Base-by-base conservation (phyloP, 2,329 filamentous ascomycete species). In the Talaromyces sp. region DNA sequence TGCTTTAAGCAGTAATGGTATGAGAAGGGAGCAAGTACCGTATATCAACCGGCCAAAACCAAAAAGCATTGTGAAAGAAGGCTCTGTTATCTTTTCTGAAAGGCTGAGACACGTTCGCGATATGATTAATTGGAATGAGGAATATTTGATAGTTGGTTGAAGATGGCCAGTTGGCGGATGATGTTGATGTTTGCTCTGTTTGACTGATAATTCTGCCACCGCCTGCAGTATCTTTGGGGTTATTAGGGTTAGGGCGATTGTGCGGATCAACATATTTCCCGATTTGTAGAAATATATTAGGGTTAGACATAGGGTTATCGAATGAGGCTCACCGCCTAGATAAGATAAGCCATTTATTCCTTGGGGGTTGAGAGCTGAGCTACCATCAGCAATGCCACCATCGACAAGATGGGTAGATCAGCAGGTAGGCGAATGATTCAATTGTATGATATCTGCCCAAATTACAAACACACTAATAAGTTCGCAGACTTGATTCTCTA, bases 31-130 rank as follows among this genome's bases (percentile, higher is more conserved):
- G 31, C 9, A 25, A 68, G 57, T 75, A 87, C 87, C 83, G 74
- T 93, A 92, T 73, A 94, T 80, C 60, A 94, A 81, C 68, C 85
- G 89, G 63, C 84, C 84, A 57, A 86, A 79, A 60, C 80, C 82
- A 72, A 87, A 82, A 63, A 91, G 79, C 87, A 90, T 89, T 51
- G 74, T 79, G 39, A n/a, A 17, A 11, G 19, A 17, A 22, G 3
- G 5, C 13, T 19, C 3, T 48, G 2, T 13, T 35, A 35, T 15
- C 3, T 17, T 17, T 17, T 10, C 35, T 35, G 17, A 45, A 11
- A 28, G 3, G 11, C 6, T 1, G 39, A 11, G 15, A 35, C 17
- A 21, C 25, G 17, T 22, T 17, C 3, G n/a, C 8, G 37, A 35
- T n/a, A 35, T 22, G 15, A 35, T 8, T 3, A 17, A 17, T 2